phyloP scores from a whole-genome alignment of 441 rosid species.

The Corymbia citriodora region DNA sequence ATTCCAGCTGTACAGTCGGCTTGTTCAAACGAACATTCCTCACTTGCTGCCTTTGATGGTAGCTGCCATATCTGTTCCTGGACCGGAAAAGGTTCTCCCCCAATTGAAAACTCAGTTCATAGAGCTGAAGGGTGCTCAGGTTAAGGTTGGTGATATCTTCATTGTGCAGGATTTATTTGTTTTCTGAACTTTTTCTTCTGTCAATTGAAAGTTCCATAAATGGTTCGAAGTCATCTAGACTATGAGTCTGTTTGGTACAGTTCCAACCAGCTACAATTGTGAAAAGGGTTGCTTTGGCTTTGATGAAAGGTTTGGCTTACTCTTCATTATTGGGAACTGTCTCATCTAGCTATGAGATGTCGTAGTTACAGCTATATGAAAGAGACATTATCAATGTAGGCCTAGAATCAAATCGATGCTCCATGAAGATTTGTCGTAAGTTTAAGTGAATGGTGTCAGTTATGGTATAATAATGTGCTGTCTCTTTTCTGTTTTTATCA shows the following conservation, averaged over 20 bases:
- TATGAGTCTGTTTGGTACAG: not conserved
- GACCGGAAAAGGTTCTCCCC: constrained; percentile 88
- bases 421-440: not conserved
- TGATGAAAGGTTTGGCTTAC: not conserved
- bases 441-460: not conserved
- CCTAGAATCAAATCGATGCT: not conserved
- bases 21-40: constrained; percentile 95
- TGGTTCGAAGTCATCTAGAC: not conserved
- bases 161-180: not conserved
- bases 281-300: not conserved
- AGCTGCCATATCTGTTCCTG: constrained; percentile 92
- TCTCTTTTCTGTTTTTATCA: not conserved
- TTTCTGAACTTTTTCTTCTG: not conserved
- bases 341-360: not conserved
- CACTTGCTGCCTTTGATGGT: constrained; percentile 93
- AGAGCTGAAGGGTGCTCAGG: constrained; percentile 98
- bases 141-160: constrained; percentile 58
- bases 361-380: not conserved
- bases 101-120: constrained; percentile 75
- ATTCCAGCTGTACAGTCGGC: constrained; percentile 87
- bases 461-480: not conserved
- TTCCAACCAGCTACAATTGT: not conserved
- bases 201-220: not conserved
- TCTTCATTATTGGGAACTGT: not conserved
- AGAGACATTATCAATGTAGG: not conserved